Conservation (phyloP, 2,329 filamentous ascomycete genomes). For the Mollisia scopiformis region DNA sequence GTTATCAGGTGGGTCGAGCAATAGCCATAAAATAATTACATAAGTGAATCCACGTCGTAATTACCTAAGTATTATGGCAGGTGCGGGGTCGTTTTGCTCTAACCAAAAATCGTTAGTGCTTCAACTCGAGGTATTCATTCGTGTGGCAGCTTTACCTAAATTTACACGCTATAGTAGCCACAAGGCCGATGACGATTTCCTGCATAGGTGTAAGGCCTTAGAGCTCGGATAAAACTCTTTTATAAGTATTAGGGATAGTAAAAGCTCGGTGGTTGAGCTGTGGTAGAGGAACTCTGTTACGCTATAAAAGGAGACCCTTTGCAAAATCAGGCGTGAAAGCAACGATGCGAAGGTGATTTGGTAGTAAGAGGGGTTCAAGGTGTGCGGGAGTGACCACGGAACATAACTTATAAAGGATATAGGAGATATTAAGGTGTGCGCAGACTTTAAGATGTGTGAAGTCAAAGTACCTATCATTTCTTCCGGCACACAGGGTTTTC, state of each 20-base stretch:
- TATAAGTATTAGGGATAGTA: background rate
- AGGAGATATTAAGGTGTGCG: background rate
- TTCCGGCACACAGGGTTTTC: background rate
- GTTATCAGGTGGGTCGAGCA: slow-evolving; percentile 1
- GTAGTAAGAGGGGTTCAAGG: background rate
- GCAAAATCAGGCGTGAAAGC: background rate
- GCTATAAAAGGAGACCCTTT: background rate
- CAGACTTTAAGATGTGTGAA: background rate
- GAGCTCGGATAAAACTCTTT: background rate
- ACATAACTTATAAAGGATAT: background rate
- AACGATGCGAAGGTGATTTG: background rate
- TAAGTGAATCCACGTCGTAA: too few relatives aligned
- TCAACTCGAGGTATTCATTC: background rate
- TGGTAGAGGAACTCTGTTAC: background rate
- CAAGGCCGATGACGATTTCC: background rate
- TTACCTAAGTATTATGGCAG: background rate
- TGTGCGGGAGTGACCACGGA: background rate
- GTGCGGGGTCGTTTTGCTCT: background rate
- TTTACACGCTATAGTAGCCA: background rate
- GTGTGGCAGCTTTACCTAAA: background rate
- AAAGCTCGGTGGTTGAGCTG: background rate
- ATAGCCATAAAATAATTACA: background rate
- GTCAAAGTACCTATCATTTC: background rate
- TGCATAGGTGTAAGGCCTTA: background rate
- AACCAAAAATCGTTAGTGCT: background rate